These are phyloP conservation scores for Inonotus hispidus DNA, from an alignment of 1,284 basidiomycete species.

Conservation along the genomic window DNA sequence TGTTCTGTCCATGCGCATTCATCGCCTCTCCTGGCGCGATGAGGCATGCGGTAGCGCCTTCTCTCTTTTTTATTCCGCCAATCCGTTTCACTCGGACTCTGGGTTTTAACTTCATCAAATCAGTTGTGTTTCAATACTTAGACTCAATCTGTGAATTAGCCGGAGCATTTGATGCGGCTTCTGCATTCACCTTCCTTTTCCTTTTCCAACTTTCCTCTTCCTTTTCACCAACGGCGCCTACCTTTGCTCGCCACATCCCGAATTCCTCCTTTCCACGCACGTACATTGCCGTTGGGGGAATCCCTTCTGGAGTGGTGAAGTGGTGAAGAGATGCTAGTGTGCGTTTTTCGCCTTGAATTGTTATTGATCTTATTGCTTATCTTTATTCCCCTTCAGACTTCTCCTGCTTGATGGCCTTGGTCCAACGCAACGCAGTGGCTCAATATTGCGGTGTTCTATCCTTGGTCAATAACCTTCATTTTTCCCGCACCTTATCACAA, in stretches of 20 bases:
- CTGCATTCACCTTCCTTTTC: neutral
- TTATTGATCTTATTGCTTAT: neutral
- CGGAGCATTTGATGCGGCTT: slow-evolving; percentile 7
- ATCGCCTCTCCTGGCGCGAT: neutral
- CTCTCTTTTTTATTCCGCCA: neutral
- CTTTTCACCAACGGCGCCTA: neutral
- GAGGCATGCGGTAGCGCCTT: neutral
- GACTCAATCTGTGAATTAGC: slow-evolving; percentile 19
- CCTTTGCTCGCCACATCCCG: neutral
- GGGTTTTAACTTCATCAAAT: neutral
- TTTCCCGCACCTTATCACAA: neutral
- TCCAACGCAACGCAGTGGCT: neutral
- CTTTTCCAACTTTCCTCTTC: neutral
- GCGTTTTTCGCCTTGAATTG: neutral
- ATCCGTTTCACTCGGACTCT: slow-evolving; percentile 1
- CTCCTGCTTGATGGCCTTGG: neutral
- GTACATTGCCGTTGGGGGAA: neutral
- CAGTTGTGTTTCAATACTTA: slow-evolving; percentile 17
- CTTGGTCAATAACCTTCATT: neutral
- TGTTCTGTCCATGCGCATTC: neutral
- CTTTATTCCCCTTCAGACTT: neutral
- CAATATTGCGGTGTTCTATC: neutral
- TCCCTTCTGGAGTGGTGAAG: neutral
- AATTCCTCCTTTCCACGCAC: neutral
- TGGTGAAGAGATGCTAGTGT: slow-evolving; percentile 14